These are phyloP conservation scores for Hypoxylon lienhwacheense DNA, from an alignment of 495 filamentous ascomycete genomes.

Conservation along the genomic window DNA sequence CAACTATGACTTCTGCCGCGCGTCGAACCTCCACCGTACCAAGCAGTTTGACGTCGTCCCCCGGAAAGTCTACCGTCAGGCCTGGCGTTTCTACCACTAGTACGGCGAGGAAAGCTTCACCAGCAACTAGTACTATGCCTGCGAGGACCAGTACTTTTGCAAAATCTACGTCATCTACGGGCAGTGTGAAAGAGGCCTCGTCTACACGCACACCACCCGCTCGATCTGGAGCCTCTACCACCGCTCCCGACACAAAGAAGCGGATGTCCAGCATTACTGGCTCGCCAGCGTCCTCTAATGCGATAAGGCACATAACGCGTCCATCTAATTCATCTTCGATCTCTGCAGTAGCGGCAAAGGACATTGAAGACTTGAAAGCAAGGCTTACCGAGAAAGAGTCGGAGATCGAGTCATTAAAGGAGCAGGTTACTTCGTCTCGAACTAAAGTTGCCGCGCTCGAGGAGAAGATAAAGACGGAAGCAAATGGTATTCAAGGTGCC, in stretches of 20 bases:
- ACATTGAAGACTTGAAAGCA: constrained; percentile 54
- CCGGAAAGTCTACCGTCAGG: constrained; percentile 42
- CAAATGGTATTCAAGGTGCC: constrained; percentile 30
- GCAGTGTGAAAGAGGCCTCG: constrained; percentile 29
- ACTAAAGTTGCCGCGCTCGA: constrained; percentile 48
- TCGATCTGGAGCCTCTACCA: constrained; percentile 39
- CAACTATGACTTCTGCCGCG: constrained; percentile 42
- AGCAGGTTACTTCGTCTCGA: constrained; percentile 44
- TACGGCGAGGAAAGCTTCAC: constrained; percentile 45
- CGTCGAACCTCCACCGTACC: constrained; percentile 46
- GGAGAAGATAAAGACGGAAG: constrained; percentile 41
- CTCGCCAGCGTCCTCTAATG: constrained; percentile 30
- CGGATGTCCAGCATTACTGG: constrained; percentile 47
- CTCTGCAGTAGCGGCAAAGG: constrained; percentile 46
- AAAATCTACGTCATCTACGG: constrained; percentile 33
- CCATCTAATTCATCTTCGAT: constrained; percentile 43
- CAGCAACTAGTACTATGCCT: constrained; percentile 38
- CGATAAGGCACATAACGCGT: constrained; percentile 42
- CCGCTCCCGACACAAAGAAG: constrained; percentile 53
- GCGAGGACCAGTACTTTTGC: constrained; percentile 36
- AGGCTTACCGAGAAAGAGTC: constrained; percentile 54
- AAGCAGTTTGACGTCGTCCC: constrained; percentile 41
- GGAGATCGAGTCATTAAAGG: constrained; percentile 49
- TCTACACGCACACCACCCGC: constrained; percentile 36
- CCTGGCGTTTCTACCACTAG: constrained; percentile 41